Evolutionary conservation across 225 moss, liverwort and hornwort genomes (phyloP), one percentile per base, ranked within the genome.

Genomic region (Ulota crispa): DNA sequence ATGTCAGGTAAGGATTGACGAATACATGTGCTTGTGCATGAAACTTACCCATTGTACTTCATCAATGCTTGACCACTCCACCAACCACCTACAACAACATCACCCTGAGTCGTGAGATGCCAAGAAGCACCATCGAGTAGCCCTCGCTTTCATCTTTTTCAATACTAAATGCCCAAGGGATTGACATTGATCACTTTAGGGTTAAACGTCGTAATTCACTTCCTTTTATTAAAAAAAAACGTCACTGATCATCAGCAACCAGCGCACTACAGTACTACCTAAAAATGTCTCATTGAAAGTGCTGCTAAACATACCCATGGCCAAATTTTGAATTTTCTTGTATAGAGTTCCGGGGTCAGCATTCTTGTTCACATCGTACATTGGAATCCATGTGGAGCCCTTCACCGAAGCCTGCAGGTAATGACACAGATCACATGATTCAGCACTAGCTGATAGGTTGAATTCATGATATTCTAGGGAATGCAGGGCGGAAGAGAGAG

Each of bases 41-140:
- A 10, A 70, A 87, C 94, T 84, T 78, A 94, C 94, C 93, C 94
- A 42, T 96, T 96, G 71, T 94, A 96, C 26, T 94, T 93, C 94
- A 94, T 94, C 70, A 96, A 78, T 52, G 92, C 86, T 50, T 86
- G 75, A 31, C 94, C 95, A 77, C 86, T 94, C 94, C 95, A 96
- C 95, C 95, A 96, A 71, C 95, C 95, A 39, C 95, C 94, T 94
- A 79, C 62, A 78, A 14, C 30, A 67, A 32, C 75, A 80, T 74
- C 68, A 54, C 69, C n/a, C 13, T 0, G 39, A 39, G 14, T n/a
- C 36, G 36, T 31, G 30, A 41, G 63, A 41, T 63, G 71, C 73
- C 67, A 50, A 57, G 9, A 47, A 34, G 24, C 32, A 45, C 27
- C 81, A 50, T 37, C 76, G 0, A 32, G 15, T 50, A 68, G 21